A percentile compares a stretch with the other conserved stretches of the same genome.
Conservation (phyloP, 257 asterid genomes). For the Linderniella brevidens region DNA sequence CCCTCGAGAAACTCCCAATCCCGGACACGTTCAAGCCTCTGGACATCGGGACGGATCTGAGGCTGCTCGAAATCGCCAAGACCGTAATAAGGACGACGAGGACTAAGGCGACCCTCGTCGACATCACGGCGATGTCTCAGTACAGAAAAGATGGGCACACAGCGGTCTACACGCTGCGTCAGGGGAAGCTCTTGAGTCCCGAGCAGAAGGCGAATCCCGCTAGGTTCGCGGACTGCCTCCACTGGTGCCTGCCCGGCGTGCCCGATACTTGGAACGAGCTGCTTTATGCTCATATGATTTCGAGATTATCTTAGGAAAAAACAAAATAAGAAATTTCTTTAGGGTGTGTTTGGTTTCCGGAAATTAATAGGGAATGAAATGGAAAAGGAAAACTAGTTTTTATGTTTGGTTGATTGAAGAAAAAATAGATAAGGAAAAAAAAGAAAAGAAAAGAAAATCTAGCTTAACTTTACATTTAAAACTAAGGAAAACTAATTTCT, state of each 20-base stretch:
- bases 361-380: too few species aligned
- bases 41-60: slow-evolving; percentile 25
- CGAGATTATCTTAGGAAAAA: slow-evolving; percentile 1
- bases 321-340: too few species aligned
- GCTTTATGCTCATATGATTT: slow-evolving; percentile 25
- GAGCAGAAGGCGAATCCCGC: slow-evolving; percentile 30
- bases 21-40: slow-evolving; percentile 14
- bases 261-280: slow-evolving; percentile 36
- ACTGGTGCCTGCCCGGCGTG: slow-evolving; percentile 41
- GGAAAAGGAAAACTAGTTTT: too few species aligned
- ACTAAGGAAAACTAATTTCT: too few species aligned
- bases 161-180: slow-evolving; percentile 27
- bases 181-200: slow-evolving; percentile 26
- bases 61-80: slow-evolving; percentile 15
- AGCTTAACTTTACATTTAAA: too few species aligned
- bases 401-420: too few species aligned
- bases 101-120: slow-evolving; percentile 16
- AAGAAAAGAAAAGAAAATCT: too few species aligned
- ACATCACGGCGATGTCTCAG: slow-evolving; percentile 31
- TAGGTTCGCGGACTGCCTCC: slow-evolving; percentile 29
- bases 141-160: slow-evolving; percentile 43
- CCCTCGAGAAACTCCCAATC: slow-evolving; percentile 24
- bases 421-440: too few species aligned
- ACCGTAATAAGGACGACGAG: slow-evolving; percentile 12
- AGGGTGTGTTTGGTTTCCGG: too few species aligned